Percentiles rank a stretch among this genome's conserved stretches.
Evolutionary conservation across 352 stramenopile species (phyloP).

Genomic region (Phytopythium aichiense): DNA sequence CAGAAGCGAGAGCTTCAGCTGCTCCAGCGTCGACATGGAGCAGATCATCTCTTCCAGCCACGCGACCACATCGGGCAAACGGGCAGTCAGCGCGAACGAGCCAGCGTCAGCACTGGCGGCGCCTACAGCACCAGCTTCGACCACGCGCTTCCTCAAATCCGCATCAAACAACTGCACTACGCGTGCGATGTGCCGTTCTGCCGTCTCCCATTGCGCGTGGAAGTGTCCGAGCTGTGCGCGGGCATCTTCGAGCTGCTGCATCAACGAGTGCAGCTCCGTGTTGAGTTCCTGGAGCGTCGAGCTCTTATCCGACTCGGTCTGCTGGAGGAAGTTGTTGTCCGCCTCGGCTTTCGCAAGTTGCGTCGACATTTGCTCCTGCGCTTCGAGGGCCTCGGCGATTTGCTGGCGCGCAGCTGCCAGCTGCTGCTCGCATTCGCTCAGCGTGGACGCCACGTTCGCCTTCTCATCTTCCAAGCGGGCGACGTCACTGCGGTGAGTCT

Average conservation of each 20-base stretch:
- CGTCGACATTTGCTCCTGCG: slow-evolving; percentile 22
- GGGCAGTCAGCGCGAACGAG: neutral
- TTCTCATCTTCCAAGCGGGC: neutral
- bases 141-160: neutral
- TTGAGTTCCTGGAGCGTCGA: slow-evolving; percentile 56
- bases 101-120: neutral
- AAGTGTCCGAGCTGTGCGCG: slow-evolving; percentile 32
- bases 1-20: slow-evolving; percentile 45
- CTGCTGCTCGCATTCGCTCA: slow-evolving; percentile 19
- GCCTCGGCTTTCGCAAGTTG: slow-evolving; percentile 27
- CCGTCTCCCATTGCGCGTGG: slow-evolving; percentile 23
- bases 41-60: slow-evolving; percentile 20
- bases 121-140: neutral
- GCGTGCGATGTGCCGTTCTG: slow-evolving; percentile 14
- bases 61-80: slow-evolving; percentile 15
- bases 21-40: slow-evolving; percentile 21
- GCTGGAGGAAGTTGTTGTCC: slow-evolving; percentile 42
- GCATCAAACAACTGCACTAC: slow-evolving; percentile 29
- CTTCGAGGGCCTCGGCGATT: slow-evolving; percentile 12
- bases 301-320: slow-evolving; percentile 39
- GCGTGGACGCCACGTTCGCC: neutral
- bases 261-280: slow-evolving; percentile 38
- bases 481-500: slow-evolving; percentile 9
- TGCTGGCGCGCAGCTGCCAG: slow-evolving; percentile 19
- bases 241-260: slow-evolving; percentile 28